phyloP scores from a whole-genome alignment of 2,329 filamentous ascomycete species.

The Fusarium sublunatum region DNA sequence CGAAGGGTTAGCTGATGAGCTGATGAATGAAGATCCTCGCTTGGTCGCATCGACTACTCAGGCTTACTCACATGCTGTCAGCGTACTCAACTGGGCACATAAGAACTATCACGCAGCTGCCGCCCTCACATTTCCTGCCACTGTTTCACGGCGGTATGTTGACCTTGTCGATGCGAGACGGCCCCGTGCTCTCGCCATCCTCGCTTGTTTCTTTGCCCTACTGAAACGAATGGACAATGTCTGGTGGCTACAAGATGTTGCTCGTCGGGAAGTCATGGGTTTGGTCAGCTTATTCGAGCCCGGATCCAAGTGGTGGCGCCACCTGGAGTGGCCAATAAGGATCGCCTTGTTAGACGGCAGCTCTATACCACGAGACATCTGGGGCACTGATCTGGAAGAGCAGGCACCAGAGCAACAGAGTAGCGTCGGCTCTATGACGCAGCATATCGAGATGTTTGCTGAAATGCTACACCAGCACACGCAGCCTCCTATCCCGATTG shows the following conservation, averaged over 20 bases:
- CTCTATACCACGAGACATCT: slow-evolving; percentile 66
- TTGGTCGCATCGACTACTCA: slow-evolving; percentile 54
- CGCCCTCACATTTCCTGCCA: slow-evolving; percentile 72
- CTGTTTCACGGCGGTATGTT: slow-evolving; percentile 70
- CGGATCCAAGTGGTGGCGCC: slow-evolving; percentile 69
- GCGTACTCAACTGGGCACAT: slow-evolving; percentile 74
- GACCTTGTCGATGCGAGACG: slow-evolving; percentile 68
- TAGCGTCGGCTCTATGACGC: slow-evolving; percentile 53
- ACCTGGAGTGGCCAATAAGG: slow-evolving; percentile 69
- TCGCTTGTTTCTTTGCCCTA: slow-evolving; percentile 74
- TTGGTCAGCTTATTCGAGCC: slow-evolving; percentile 69
- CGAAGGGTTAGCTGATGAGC: slow-evolving; percentile 67
- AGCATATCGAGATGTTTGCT: slow-evolving; percentile 56
- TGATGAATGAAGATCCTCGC: slow-evolving; percentile 53
- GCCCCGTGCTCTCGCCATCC: slow-evolving; percentile 70
- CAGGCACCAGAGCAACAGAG: slow-evolving; percentile 53
- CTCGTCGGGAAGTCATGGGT: slow-evolving; percentile 72
- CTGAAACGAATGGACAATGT: slow-evolving; percentile 70
- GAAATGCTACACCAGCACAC: slow-evolving; percentile 51
- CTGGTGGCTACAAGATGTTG: slow-evolving; percentile 78
- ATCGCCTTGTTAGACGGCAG: slow-evolving; percentile 68
- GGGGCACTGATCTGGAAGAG: slow-evolving; percentile 64
- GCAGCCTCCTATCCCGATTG: slow-evolving; percentile 46
- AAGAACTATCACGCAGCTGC: slow-evolving; percentile 68
- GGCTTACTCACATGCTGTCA: slow-evolving; percentile 72